phyloP scores from a whole-genome alignment of 352 stramenopile genomes.

The Phytophthora brassicae region DNA sequence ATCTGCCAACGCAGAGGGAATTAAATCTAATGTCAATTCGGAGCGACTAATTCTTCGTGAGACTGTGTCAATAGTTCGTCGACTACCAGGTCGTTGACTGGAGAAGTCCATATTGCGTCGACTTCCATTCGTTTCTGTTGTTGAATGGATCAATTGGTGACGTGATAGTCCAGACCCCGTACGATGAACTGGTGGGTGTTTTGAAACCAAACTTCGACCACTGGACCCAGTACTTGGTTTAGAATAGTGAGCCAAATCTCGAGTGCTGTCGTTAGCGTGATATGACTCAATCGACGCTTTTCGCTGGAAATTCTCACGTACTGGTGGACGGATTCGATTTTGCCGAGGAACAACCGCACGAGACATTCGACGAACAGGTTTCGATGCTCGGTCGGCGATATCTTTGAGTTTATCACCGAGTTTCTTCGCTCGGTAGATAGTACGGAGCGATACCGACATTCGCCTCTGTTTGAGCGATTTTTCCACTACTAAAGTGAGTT shows the following conservation, averaged over 20 bases:
- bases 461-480: conserved; percentile 75
- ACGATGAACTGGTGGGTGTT: conserved; percentile 6
- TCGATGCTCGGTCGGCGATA: conserved; percentile 65
- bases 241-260: conserved; percentile 34
- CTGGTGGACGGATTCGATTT: conserved; percentile 21
- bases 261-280: conserved; percentile 18
- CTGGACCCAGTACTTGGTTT: conserved; percentile 8
- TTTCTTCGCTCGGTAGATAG: conserved; percentile 81
- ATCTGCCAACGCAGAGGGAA: conserved; percentile 59
- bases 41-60: conserved; percentile 56
- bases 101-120: conserved; percentile 19
- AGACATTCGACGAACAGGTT: conserved; percentile 29
- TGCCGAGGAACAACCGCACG: conserved; percentile 15
- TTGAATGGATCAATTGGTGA: conserved; percentile 2
- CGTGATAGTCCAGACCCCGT: conserved; percentile 9
- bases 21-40: conserved; percentile 53
- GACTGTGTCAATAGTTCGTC: conserved; percentile 34
- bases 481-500: conserved; percentile 76
- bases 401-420: conserved; percentile 81
- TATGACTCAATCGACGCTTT: conserved; percentile 5
- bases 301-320: conserved; percentile 22
- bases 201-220: conserved; percentile 14
- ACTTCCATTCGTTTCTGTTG: conserved; percentile 2
- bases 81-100: background rate
- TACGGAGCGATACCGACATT: conserved; percentile 72